phyloP scores from a whole-genome alignment of 306 rosid genomes.

The Rosa rugosa region DNA sequence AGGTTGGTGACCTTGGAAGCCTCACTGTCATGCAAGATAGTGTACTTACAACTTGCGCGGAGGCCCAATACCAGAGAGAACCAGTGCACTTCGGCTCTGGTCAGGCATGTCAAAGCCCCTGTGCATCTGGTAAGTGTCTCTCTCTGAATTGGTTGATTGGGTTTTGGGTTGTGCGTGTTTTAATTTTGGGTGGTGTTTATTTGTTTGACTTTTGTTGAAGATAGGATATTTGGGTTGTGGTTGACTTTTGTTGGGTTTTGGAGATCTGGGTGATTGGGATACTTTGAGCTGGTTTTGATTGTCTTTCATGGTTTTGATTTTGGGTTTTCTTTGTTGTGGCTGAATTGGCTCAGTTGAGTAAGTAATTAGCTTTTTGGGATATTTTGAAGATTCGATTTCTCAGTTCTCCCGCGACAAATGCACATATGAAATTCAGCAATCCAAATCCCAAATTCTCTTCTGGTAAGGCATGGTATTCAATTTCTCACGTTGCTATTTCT shows the following conservation, averaged over 20 bases:
- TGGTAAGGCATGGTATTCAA: no score
- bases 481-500: no score
- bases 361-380: conserved; percentile 8
- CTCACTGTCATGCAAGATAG: no score
- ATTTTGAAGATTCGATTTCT: conserved; percentile 5
- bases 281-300: conserved; percentile 13
- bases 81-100: conserved; percentile 88
- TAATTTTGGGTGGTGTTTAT: not conserved
- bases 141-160: not conserved
- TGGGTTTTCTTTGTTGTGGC: conserved; percentile 14
- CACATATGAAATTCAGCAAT: no score
- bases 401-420: no score
- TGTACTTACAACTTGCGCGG: conserved; percentile 17
- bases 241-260: conserved; percentile 11
- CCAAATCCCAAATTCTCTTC: no score
- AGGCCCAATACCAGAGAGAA: conserved; percentile 62
- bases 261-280: conserved; percentile 40
- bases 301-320: not conserved
- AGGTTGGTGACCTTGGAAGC: no score
- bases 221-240: not conserved
- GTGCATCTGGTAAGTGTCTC: conserved; percentile 63
- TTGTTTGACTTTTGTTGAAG: conserved; percentile 13
- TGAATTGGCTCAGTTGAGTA: conserved; percentile 14
- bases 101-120: conserved; percentile 85
- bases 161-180: not conserved